Conservation (phyloP, 768 basidiomycete species). For the Cantharellus anzutake region DNA sequence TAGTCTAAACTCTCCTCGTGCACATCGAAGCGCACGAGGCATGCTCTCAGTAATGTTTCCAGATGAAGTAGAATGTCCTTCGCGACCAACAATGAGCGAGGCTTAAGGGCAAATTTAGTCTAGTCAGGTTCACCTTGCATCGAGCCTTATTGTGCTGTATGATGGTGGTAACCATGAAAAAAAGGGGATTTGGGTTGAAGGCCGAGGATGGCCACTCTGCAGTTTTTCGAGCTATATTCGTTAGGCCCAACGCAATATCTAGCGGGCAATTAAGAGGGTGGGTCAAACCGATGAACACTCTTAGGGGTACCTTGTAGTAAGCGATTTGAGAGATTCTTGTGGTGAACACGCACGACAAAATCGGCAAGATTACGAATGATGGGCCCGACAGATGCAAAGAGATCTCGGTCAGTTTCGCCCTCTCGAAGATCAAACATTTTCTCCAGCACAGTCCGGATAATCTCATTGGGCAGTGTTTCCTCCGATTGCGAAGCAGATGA, state of each 20-base stretch:
- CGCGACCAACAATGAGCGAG: background rate
- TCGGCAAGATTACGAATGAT: slow-evolving; percentile 28
- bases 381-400: background rate
- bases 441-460: slow-evolving; percentile 37
- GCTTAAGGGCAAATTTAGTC: background rate
- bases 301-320: slow-evolving; percentile 34
- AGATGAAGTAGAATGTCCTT: slow-evolving; percentile 40
- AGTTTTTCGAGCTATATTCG: slow-evolving; percentile 34
- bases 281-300: background rate
- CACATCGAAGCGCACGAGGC: slow-evolving; percentile 32
- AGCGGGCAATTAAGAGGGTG: background rate
- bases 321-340: slow-evolving; percentile 30
- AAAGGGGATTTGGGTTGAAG: slow-evolving; percentile 37
- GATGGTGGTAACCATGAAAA: slow-evolving; percentile 31
- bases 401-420: slow-evolving; percentile 19
- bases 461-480: slow-evolving; percentile 16
- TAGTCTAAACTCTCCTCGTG: slow-evolving; percentile 24
- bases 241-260: slow-evolving; percentile 42
- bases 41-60: slow-evolving; percentile 41
- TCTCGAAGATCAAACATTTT: slow-evolving; percentile 33
- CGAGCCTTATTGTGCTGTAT: slow-evolving; percentile 41
- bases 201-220: slow-evolving; percentile 30
- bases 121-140: slow-evolving; percentile 25
- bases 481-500: slow-evolving; percentile 28
- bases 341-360: slow-evolving; percentile 40